phyloP scores from a whole-genome alignment of 352 stramenopile genomes.

The Phytopythium ostracodes region DNA sequence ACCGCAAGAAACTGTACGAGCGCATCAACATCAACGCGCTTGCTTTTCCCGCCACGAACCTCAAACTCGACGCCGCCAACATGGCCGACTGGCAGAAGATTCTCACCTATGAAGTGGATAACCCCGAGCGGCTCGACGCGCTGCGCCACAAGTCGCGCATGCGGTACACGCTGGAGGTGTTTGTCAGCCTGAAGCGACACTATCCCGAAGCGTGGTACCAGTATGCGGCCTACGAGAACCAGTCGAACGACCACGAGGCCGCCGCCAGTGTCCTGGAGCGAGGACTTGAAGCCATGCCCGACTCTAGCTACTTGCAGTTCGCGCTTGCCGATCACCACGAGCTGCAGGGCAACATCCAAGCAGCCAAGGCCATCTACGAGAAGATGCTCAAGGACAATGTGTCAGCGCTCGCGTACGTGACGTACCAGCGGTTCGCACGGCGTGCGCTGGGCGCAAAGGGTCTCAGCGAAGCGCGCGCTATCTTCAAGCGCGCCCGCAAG shows the following conservation, averaged over 20 bases:
- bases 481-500: conserved; percentile 82
- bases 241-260: conserved; percentile 67
- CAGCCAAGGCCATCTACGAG: conserved; percentile 80
- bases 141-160: conserved; percentile 75
- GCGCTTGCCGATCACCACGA: conserved; percentile 81
- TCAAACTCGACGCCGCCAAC: conserved; percentile 28
- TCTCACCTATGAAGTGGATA: conserved; percentile 68
- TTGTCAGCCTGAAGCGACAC: conserved; percentile 73
- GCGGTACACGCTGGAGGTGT: conserved; percentile 80
- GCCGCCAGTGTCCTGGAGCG: conserved; percentile 66
- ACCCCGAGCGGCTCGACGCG: conserved; percentile 78
- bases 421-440: conserved; percentile 81
- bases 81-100: conserved; percentile 82
- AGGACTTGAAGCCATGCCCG: conserved; percentile 66
- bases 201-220: conserved; percentile 85
- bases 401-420: conserved; percentile 77
- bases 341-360: conserved; percentile 51
- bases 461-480: conserved; percentile 61
- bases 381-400: conserved; percentile 68
- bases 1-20: conserved; percentile 85
- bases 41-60: conserved; percentile 37
- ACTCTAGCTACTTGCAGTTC: conserved; percentile 81
- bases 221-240: conserved; percentile 78
- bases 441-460: conserved; percentile 74
- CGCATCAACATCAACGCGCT: conserved; percentile 69